Conservation (phyloP, 768 basidiomycete species). For the Leccinum disarticulatum region DNA sequence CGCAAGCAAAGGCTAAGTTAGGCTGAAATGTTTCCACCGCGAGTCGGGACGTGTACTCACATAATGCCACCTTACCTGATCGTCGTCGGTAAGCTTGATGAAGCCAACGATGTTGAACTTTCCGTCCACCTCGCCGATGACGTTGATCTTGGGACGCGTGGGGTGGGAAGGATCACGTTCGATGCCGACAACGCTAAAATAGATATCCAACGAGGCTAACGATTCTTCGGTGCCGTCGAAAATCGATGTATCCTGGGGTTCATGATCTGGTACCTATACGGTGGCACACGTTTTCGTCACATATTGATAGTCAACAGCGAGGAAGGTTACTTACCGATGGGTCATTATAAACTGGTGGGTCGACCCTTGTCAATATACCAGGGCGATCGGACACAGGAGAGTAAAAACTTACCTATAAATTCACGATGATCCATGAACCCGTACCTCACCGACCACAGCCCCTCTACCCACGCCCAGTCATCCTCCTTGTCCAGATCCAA, state of each 20-base stretch:
- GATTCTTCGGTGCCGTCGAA: conserved; percentile 56
- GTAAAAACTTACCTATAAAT: conserved; percentile 50
- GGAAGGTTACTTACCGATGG: conserved; percentile 24
- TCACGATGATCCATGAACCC: conserved; percentile 70
- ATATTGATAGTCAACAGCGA: neutral
- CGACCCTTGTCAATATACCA: conserved; percentile 5
- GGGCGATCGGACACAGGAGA: neutral
- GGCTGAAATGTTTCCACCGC: neutral
- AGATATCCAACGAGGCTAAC: conserved; percentile 48
- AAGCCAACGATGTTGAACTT: conserved; percentile 51
- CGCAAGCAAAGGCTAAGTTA: conserved; percentile 3
- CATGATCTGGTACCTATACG: conserved; percentile 29
- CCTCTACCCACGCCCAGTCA: conserved; percentile 46
- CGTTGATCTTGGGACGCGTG: conserved; percentile 51
- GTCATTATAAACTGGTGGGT: conserved; percentile 48
- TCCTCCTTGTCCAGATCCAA: conserved; percentile 33
- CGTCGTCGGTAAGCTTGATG: conserved; percentile 56
- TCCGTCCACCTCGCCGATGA: conserved; percentile 51
- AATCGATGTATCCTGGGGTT: conserved; percentile 41
- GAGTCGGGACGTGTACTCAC: conserved; percentile 39
- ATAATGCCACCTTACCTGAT: conserved; percentile 62
- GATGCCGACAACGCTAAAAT: conserved; percentile 41
- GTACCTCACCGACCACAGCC: conserved; percentile 62
- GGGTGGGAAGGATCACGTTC: conserved; percentile 49
- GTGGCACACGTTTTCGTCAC: conserved; percentile 3